Percentiles rank a stretch among this genome's conserved stretches.
Conservation (phyloP, 2,329 filamentous ascomycete species). For the Colletotrichum cereale region DNA sequence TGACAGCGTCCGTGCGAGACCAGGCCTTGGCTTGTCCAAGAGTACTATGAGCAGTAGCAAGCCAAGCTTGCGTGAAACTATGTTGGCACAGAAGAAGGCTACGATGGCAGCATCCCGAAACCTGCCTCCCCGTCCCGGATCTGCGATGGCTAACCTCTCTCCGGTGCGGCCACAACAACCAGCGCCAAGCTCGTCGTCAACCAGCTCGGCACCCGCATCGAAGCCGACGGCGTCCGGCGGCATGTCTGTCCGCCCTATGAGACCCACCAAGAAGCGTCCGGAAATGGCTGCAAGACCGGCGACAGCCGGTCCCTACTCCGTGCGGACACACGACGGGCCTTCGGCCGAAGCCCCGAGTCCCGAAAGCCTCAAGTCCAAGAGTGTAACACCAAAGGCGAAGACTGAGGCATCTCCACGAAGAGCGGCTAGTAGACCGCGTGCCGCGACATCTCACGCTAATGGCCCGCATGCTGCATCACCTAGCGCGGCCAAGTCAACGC, state of each 20-base stretch:
- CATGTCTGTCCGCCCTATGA: conserved; percentile 74
- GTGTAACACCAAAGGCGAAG: conserved; percentile 62
- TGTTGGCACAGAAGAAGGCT: conserved; percentile 84
- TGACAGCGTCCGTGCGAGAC: conserved; percentile 61
- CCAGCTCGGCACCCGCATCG: conserved; percentile 50
- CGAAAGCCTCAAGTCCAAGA: conserved; percentile 59
- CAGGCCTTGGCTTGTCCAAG: conserved; percentile 72
- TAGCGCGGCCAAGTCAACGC: conserved; percentile 47
- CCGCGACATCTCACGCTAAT: conserved; percentile 61
- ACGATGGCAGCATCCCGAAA: conserved; percentile 60
- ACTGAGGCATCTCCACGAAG: conserved; percentile 65
- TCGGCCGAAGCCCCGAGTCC: conserved; percentile 61
- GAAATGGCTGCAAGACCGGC: conserved; percentile 71
- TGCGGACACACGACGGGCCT: conserved; percentile 63
- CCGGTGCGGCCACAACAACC: conserved; percentile 60
- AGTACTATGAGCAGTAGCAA: conserved; percentile 71
- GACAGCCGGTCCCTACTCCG: conserved; percentile 75
- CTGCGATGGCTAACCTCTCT: conserved; percentile 49
- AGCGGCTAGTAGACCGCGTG: conserved; percentile 59
- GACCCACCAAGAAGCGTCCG: conserved; percentile 69
- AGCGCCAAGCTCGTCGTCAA: conserved; percentile 46
- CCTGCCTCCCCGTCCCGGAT: conserved; percentile 69
- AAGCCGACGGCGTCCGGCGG: conserved; percentile 64
- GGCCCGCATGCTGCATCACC: conserved; percentile 65
- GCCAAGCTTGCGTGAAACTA: conserved; percentile 82